Evolutionary conservation across 768 basidiomycete genomes (phyloP).

Genomic region (Collybia sordida): DNA sequence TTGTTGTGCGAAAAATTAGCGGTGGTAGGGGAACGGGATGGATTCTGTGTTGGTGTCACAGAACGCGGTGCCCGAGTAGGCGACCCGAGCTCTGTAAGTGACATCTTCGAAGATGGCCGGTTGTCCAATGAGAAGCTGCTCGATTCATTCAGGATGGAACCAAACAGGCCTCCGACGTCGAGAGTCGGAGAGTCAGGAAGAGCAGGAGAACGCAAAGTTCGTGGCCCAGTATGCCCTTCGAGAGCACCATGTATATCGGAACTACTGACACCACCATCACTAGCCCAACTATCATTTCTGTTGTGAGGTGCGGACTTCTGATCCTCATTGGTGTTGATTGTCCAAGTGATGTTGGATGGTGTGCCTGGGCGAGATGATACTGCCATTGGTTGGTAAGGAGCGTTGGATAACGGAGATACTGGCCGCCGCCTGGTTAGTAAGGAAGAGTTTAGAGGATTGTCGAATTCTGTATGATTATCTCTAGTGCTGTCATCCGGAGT

Average conservation of each 20-base stretch:
- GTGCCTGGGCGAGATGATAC: constrained; percentile 63
- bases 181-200: constrained; percentile 60
- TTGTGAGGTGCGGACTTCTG: constrained; percentile 39
- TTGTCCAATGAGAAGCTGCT: constrained; percentile 27
- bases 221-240: constrained; percentile 40
- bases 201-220: constrained; percentile 54
- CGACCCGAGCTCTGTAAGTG: constrained; percentile 50
- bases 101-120: constrained; percentile 46
- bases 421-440: constrained; percentile 60
- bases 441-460: constrained; percentile 50
- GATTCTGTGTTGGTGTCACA: constrained; percentile 64
- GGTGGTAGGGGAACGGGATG: constrained; percentile 53
- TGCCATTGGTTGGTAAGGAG: constrained; percentile 59
- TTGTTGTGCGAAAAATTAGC: constrained; percentile 45
- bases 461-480: constrained; percentile 37
- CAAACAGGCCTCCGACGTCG: constrained; percentile 31
- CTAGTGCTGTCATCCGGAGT: constrained; percentile 55
- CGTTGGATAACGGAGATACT: constrained; percentile 67
- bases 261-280: constrained; percentile 32
- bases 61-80: constrained; percentile 49
- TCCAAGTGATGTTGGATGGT: constrained; percentile 81
- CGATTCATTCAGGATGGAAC: constrained; percentile 29
- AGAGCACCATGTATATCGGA: constrained; percentile 29
- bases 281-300: constrained; percentile 60
- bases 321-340: constrained; percentile 30